These are phyloP conservation scores for Monoraphidium neglectum DNA, from an alignment of 139 green algal genomes.

Conservation along the genomic window DNA sequence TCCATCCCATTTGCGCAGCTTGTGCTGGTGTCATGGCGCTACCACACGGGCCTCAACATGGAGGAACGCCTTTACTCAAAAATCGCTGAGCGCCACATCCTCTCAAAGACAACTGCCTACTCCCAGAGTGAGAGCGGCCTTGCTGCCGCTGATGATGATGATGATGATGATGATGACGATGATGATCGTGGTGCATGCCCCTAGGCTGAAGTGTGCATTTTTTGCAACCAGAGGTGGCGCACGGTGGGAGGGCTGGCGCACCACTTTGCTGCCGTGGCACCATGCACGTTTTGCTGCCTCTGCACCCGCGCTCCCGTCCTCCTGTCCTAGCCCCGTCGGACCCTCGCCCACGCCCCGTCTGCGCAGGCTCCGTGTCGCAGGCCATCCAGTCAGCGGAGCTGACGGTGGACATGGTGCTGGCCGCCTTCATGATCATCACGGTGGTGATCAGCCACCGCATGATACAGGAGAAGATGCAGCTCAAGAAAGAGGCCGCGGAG, in stretches of 20 bases:
- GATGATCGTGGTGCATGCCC: too few species aligned
- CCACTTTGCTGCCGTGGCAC: too few species aligned
- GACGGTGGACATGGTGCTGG: conserved; percentile 16
- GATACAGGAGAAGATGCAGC: conserved; percentile 32
- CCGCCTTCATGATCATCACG: conserved; percentile 17
- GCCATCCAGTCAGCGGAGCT: conserved; percentile 8
- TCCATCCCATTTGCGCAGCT: not conserved
- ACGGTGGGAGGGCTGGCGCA: too few species aligned
- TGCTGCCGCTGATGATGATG: too few species aligned
- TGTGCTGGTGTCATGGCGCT: conserved; percentile 14
- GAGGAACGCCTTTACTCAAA: not conserved
- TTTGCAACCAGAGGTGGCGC: too few species aligned
- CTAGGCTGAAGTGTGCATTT: too few species aligned
- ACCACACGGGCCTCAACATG: conserved; percentile 17
- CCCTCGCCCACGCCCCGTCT: not conserved
- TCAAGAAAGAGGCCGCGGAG: conserved; percentile 25
- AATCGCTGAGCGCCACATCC: not conserved
- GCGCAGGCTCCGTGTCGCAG: not conserved
- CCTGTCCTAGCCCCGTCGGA: too few species aligned
- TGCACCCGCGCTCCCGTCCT: too few species aligned
- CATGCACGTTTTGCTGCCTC: too few species aligned
- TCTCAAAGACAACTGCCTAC: not conserved
- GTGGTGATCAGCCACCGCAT: conserved; percentile 16
- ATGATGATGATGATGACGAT: too few species aligned
- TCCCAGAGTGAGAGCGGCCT: conserved; percentile 1